Conservation (phyloP, 2,329 filamentous ascomycete species). For the Arachnopeziza araneosa region DNA sequence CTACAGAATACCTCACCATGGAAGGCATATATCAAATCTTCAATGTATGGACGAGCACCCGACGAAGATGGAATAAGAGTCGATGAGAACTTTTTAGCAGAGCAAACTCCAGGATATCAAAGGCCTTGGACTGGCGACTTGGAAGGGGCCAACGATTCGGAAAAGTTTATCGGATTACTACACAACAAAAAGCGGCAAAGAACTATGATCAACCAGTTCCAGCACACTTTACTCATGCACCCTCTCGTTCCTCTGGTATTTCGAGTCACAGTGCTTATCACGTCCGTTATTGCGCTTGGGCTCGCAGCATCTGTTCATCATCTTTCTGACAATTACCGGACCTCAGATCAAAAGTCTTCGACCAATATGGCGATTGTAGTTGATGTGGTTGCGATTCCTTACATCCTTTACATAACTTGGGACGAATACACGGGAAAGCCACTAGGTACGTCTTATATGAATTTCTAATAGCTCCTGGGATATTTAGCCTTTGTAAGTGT, state of each 20-base stretch:
- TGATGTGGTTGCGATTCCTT: slow-evolving; percentile 82
- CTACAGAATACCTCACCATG: slow-evolving; percentile 23
- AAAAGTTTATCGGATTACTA: slow-evolving; percentile 24
- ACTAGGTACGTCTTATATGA: slow-evolving; percentile 35
- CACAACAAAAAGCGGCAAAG: slow-evolving; percentile 26
- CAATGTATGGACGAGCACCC: slow-evolving; percentile 26
- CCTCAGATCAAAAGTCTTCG: slow-evolving; percentile 60
- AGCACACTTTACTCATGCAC: slow-evolving; percentile 30
- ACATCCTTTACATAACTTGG: slow-evolving; percentile 88
- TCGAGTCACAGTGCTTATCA: slow-evolving; percentile 74
- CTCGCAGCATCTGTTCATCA: slow-evolving; percentile 71
- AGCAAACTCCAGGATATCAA: slow-evolving; percentile 31
- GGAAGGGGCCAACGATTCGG: slow-evolving; percentile 22
- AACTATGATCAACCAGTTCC: slow-evolving; percentile 21
- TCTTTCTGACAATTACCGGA: slow-evolving; percentile 32
- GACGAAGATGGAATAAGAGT: slow-evolving; percentile 26
- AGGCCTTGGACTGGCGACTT: slow-evolving; percentile 31
- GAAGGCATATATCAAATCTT: slow-evolving; percentile 28
- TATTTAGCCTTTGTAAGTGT: too few species aligned
- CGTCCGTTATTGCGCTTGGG: slow-evolving; percentile 75
- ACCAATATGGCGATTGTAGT: slow-evolving; percentile 85
- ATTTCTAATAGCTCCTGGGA: too few species aligned
- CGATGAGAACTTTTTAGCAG: slow-evolving; percentile 23
- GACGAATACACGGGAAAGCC: slow-evolving; percentile 96
- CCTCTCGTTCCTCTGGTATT: slow-evolving; percentile 79